A percentile compares a stretch with the other conserved stretches of the same genome.
Evolutionary conservation across 2,329 filamentous ascomycete species (phyloP).

Genomic region (Sclerotinia subarctica): DNA sequence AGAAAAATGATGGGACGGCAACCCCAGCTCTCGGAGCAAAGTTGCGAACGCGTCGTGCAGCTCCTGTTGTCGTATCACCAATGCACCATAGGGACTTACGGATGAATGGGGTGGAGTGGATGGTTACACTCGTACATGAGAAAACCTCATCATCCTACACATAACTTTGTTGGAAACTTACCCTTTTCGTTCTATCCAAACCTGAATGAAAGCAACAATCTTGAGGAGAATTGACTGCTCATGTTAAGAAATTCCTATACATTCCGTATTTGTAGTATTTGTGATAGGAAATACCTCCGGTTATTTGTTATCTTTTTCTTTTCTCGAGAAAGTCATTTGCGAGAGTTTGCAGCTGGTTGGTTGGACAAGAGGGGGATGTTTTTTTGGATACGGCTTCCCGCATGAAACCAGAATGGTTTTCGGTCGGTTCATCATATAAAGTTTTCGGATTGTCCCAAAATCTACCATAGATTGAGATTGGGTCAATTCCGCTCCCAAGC

Average conservation of each 20-base stretch:
- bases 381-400: slow-evolving; percentile 5
- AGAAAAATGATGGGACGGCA: slow-evolving; percentile 12
- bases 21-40: slow-evolving; percentile 18
- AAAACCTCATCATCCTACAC: background rate
- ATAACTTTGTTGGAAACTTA: background rate
- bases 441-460: slow-evolving; percentile 11
- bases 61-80: slow-evolving; percentile 19
- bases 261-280: slow-evolving; percentile 5
- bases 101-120: background rate
- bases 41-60: slow-evolving; percentile 18
- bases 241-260: background rate
- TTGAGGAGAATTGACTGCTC: slow-evolving; percentile 7
- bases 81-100: background rate
- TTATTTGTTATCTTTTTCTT: background rate
- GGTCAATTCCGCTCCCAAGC: background rate
- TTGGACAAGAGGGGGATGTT: background rate
- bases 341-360: slow-evolving; percentile 3
- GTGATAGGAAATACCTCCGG: slow-evolving; percentile 9
- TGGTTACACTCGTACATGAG: background rate
- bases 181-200: background rate
- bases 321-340: slow-evolving; percentile 18
- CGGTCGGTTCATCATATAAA: slow-evolving; percentile 13
- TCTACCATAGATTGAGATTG: background rate
- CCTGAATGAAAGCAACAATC: background rate
- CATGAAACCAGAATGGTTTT: background rate